These are phyloP conservation scores for Calvatia gigantea DNA, from an alignment of 768 basidiomycete genomes.

Conservation along the genomic window DNA sequence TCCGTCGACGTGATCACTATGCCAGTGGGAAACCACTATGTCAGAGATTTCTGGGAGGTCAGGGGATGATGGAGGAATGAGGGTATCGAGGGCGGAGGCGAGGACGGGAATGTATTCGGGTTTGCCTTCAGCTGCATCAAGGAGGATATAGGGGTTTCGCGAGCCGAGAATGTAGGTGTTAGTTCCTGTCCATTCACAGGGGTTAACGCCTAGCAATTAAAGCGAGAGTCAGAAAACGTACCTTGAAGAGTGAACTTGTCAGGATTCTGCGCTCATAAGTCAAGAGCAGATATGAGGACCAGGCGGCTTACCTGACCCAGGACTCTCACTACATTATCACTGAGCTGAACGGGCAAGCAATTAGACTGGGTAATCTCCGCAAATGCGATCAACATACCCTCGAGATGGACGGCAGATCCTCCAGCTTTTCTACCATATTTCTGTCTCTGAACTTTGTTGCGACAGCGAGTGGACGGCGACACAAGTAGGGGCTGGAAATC, in stretches of 20 bases:
- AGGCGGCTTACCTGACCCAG: conserved; percentile 63
- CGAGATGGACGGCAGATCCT: conserved; percentile 48
- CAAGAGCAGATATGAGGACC: not conserved
- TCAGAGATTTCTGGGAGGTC: conserved; percentile 68
- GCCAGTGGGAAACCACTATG: conserved; percentile 90
- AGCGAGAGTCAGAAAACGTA: conserved; percentile 19
- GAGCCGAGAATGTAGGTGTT: conserved; percentile 85
- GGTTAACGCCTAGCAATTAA: not conserved
- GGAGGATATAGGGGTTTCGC: conserved; percentile 66
- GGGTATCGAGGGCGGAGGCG: conserved; percentile 50
- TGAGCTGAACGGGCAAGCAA: conserved; percentile 55
- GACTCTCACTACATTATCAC: conserved; percentile 61
- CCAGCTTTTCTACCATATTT: conserved; percentile 46
- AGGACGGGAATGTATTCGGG: conserved; percentile 67
- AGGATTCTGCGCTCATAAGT: conserved; percentile 58
- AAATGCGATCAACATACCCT: conserved; percentile 35
- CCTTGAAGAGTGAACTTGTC: conserved; percentile 89
- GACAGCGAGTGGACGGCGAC: not conserved
- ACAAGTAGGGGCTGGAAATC: not conserved
- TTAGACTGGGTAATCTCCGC: not conserved
- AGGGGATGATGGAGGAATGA: conserved; percentile 28
- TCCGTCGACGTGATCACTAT: conserved; percentile 82
- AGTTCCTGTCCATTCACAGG: conserved; percentile 53
- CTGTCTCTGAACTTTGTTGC: not conserved
- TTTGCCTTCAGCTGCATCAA: conserved; percentile 81